Conservation (phyloP, 352 stramenopile genomes). For the Globisporangium megalacanthum region DNA sequence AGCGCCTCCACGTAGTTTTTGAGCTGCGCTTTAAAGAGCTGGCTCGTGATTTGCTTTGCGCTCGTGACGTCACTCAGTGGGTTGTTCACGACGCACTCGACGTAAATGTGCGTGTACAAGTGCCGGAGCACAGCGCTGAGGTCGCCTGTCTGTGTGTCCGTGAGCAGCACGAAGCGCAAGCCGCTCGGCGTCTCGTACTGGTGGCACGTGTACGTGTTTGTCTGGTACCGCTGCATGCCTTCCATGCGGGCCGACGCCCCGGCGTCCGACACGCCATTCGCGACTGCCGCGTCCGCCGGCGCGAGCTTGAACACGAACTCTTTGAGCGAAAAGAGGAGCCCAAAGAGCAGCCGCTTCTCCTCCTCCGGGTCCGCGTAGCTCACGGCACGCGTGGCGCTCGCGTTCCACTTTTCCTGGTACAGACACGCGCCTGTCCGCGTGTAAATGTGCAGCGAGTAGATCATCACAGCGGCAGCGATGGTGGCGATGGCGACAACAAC, state of each 20-base stretch:
- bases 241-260: conserved; percentile 25
- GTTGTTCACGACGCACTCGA: conserved; percentile 89
- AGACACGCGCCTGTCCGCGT: conserved; percentile 84
- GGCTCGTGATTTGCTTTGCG: conserved; percentile 68
- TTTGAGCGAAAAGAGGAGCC: conserved; percentile 90
- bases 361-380: conserved; percentile 82
- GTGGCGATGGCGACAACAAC: conserved; percentile 3
- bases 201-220: conserved; percentile 87
- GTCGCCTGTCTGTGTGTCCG: conserved; percentile 83
- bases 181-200: conserved; percentile 89
- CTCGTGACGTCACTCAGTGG: conserved; percentile 75
- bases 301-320: conserved; percentile 82
- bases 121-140: conserved; percentile 76
- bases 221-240: conserved; percentile 80
- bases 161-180: conserved; percentile 89
- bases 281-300: conserved; percentile 20
- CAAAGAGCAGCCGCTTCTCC: conserved; percentile 89
- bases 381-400: conserved; percentile 42
- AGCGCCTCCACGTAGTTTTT: conserved; percentile 75
- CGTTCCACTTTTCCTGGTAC: conserved; percentile 89
- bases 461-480: conserved; percentile 64
- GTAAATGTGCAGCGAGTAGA: conserved; percentile 93
- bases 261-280: conserved; percentile 16
- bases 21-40: conserved; percentile 68
- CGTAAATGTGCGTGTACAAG: conserved; percentile 88